A percentile compares a stretch with the other conserved stretches of the same genome.
Conservation (phyloP, 352 stramenopile species). For the Phytophthora boehmeriae region DNA sequence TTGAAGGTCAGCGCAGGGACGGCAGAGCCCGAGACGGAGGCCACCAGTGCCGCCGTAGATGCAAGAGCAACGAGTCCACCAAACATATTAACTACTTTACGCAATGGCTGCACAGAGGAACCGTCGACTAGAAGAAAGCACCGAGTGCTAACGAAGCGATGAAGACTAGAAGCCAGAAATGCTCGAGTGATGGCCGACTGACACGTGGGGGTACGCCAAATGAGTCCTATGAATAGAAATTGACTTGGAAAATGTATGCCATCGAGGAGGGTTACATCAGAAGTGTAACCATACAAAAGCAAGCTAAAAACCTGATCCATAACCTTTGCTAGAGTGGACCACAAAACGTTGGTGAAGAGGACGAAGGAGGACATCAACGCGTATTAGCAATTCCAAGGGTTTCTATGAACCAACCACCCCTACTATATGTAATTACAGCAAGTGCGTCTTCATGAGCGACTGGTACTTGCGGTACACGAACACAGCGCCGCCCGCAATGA, state of each 20-base stretch:
- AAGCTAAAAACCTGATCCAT: background rate
- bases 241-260: background rate
- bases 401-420: constrained; percentile 1
- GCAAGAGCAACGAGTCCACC: constrained; percentile 30
- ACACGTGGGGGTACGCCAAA: constrained; percentile 22
- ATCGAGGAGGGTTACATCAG: background rate
- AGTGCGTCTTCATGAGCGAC: constrained; percentile 85
- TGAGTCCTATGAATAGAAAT: background rate
- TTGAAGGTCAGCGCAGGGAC: constrained; percentile 61
- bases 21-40: constrained; percentile 15
- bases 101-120: background rate
- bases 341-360: constrained; percentile 14
- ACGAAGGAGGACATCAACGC: background rate
- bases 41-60: constrained; percentile 22
- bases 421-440: constrained; percentile 62
- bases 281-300: background rate
- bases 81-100: constrained; percentile 25
- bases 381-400: background rate
- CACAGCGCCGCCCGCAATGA: constrained; percentile 46
- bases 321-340: constrained; percentile 12
- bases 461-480: constrained; percentile 88
- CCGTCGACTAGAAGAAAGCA: no score
- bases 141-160: no score
- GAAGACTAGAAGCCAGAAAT: constrained; percentile 17
- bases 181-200: constrained; percentile 16